Conservation (phyloP, 768 basidiomycete species). For the Inosperma sp. region DNA sequence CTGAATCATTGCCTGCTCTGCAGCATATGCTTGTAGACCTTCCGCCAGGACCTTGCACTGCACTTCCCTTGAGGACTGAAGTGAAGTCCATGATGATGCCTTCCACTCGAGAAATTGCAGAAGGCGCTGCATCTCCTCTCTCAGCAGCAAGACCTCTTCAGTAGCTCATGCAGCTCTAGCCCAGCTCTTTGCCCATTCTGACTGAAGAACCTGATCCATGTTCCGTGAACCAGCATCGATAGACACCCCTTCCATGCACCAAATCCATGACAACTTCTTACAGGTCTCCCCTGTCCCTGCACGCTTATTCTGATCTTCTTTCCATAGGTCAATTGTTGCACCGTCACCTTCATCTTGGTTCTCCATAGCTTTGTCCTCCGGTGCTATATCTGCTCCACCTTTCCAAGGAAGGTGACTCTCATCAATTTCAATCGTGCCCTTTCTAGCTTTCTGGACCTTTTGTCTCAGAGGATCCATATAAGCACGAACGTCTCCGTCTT, state of each 20-base stretch:
- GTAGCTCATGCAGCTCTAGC: background rate
- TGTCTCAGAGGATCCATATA: background rate
- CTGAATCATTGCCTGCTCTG: background rate
- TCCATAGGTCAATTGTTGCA: background rate
- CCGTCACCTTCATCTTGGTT: background rate
- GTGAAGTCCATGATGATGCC: background rate
- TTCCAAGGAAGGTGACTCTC: background rate
- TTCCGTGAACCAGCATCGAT: background rate
- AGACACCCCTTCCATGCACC: background rate
- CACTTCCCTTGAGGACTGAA: background rate
- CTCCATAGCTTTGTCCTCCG: background rate
- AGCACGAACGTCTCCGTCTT: background rate
- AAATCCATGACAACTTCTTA: constrained; percentile 8
- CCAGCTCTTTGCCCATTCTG: constrained; percentile 4
- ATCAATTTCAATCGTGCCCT: background rate
- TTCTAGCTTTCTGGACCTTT: background rate
- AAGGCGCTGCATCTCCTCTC: constrained; percentile 1
- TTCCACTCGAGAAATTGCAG: background rate
- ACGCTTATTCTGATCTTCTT: background rate
- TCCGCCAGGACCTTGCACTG: background rate
- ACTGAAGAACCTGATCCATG: background rate
- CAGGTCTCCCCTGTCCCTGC: constrained; percentile 8
- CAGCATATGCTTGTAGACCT: background rate
- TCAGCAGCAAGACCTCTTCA: constrained; percentile 3
- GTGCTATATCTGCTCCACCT: too few relatives aligned